phyloP scores from a whole-genome alignment of 805 yeast genomes.

The Schwanniomyces vanrijiae region DNA sequence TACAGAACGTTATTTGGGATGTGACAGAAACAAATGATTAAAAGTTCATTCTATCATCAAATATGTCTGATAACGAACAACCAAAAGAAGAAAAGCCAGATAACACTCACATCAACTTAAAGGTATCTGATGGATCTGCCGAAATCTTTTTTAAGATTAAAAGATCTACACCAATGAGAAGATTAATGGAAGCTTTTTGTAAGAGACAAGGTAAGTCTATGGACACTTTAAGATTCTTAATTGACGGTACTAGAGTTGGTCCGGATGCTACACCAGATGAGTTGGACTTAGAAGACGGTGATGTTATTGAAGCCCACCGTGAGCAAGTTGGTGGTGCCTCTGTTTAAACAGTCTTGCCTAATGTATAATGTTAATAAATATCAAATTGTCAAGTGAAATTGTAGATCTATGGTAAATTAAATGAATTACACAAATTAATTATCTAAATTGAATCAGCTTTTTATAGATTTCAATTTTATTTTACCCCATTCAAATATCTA shows the following conservation, averaged over 20 bases:
- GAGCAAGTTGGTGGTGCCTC: conserved; percentile 77
- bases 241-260: conserved; percentile 88
- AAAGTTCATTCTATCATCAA: not conserved
- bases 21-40: not conserved
- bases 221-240: conserved; percentile 80
- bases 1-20: not conserved
- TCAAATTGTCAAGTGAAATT: not conserved
- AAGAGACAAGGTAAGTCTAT: conserved; percentile 93
- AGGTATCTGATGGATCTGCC: conserved; percentile 90
- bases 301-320: conserved; percentile 94
- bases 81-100: conserved; percentile 49
- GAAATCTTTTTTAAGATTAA: conserved; percentile 96
- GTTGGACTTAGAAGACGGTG: conserved; percentile 92
- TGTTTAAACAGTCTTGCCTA: conserved; percentile 1
- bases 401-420: too few relatives aligned
- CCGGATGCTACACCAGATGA: conserved; percentile 92
- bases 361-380: not conserved
- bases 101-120: conserved; percentile 81
- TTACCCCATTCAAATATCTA: too few relatives aligned
- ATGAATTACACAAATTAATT: too few relatives aligned
- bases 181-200: conserved; percentile 97
- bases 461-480: too few relatives aligned
- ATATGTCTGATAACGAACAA: conserved; percentile 22
- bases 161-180: conserved; percentile 85
- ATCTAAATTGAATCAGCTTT: too few relatives aligned